These are phyloP conservation scores for Vanrija sp. DNA, from an alignment of 1,284 basidiomycete species.

Conservation along the genomic window DNA sequence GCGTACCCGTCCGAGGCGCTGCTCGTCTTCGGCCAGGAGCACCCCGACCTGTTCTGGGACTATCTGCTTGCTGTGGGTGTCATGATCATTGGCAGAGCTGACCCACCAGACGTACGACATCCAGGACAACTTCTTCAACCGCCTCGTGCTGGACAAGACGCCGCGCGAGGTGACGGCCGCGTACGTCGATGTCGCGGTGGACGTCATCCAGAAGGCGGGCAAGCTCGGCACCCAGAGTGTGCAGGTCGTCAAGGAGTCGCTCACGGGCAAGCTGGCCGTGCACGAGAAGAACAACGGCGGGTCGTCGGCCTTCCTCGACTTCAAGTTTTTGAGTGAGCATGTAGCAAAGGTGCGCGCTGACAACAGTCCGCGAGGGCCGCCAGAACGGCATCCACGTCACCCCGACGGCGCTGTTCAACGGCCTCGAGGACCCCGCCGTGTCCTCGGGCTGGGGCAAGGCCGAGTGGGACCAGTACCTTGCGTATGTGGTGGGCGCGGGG, in stretches of 20 bases:
- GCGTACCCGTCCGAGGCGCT: constrained; percentile 76
- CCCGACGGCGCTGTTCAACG: constrained; percentile 81
- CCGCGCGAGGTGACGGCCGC: constrained; percentile 9
- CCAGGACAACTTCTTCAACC: constrained; percentile 66
- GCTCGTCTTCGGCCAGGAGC: constrained; percentile 66
- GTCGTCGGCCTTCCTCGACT: constrained; percentile 51
- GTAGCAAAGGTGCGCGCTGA: background rate
- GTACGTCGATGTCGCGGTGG: constrained; percentile 48
- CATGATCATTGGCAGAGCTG: background rate
- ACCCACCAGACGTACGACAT: constrained; percentile 63
- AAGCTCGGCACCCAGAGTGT: constrained; percentile 23
- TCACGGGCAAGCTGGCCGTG: constrained; percentile 34
- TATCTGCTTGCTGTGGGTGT: constrained; percentile 64
- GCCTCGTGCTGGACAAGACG: constrained; percentile 65
- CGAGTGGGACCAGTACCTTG: constrained; percentile 82
- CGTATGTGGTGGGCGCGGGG: constrained; percentile 22
- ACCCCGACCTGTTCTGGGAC: constrained; percentile 72
- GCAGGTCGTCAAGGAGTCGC: constrained; percentile 30
- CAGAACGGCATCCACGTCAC: constrained; percentile 92
- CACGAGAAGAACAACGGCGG: constrained; percentile 38
- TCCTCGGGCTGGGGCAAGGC: constrained; percentile 76
- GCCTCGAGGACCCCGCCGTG: constrained; percentile 71
- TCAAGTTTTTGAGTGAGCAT: constrained; percentile 14
- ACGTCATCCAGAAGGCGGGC: constrained; percentile 38
- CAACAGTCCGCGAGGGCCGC: constrained; percentile 70